Evolutionary conservation across 148 eudicot genomes (phyloP), one percentile per base, ranked within the genome.

Genomic region (Heliamphora exappendiculata): DNA sequence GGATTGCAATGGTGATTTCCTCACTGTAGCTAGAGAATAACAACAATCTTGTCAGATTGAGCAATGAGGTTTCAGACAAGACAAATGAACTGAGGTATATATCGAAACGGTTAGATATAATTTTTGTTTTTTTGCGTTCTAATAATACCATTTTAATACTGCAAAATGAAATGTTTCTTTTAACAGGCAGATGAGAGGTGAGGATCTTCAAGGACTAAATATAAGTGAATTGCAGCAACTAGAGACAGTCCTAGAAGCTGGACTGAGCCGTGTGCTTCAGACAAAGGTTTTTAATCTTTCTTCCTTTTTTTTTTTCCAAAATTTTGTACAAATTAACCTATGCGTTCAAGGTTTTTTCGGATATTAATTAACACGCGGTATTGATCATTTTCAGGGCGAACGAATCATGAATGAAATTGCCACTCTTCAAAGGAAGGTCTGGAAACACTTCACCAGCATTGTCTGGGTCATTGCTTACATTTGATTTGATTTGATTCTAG

Each of bases 391-490:
- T 36, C 75, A 89, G 92, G 88, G 82, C 22, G 81, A 84, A 50
- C 82, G 79, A 58, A 72, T 90, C 24, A 79, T 64, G 67, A 74
- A 49, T 60, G 91, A 90, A 80, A 88, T 90, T 26, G 79, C 77
- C 24, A 76, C 50, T 42, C 91, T 88, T 28, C 76, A 85, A 67
- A 76, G 73, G 54, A 82, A 86, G 93, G 93, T 89, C 17, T 7
- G 57, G 9, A 22, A 39, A 22, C 16, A 17, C 47, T 62, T 60
- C 7, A 62, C 10, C 41, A 31, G n/a, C 67, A 20, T 14, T 62
- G 16, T 62, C 67, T 33, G 2, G 4, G 6, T 62, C 9, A 7
- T 34, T 33, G 33, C 33, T 62, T 17, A 62, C 29, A 8, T 31
- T 22, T 55, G n/a, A n/a, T n/a, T n/a, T n/a, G n/a, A n/a, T n/a